A percentile compares a stretch with the other conserved stretches of the same genome.
Evolutionary conservation across 352 stramenopile genomes (phyloP).

Genomic region (Pythium myriotylum): DNA sequence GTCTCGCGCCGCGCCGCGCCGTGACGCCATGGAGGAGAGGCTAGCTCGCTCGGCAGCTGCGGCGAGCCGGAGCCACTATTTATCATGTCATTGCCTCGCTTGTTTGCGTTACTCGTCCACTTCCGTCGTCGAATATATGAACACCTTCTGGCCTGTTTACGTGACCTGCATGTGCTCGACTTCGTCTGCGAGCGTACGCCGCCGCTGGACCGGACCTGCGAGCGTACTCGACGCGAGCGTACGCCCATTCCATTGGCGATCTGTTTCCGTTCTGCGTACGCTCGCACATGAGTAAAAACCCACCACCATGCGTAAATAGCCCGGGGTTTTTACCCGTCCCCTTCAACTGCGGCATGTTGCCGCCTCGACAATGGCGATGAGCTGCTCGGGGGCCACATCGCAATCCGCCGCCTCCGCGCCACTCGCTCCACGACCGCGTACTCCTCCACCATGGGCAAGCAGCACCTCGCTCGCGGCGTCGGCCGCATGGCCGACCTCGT

Average conservation of each 20-base stretch:
- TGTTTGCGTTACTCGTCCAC: conserved; percentile 19
- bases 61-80: conserved; percentile 7
- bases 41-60: no score
- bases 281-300: conserved; percentile 21
- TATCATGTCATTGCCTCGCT: conserved; percentile 4
- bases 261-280: conserved; percentile 32
- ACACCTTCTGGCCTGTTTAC: no score
- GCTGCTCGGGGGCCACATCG: conserved; percentile 8
- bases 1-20: not conserved
- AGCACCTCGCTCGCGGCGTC: conserved; percentile 72
- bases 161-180: not conserved
- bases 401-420: conserved; percentile 11
- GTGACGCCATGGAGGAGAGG: not conserved
- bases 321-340: conserved; percentile 8
- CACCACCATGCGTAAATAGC: not conserved
- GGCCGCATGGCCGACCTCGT: conserved; percentile 86
- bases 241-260: conserved; percentile 1
- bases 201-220: conserved; percentile 20
- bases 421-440: not conserved
- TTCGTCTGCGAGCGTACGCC: no score
- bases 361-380: not conserved
- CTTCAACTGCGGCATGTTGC: conserved; percentile 17
- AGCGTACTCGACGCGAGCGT: conserved; percentile 20
- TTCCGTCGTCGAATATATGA: no score
- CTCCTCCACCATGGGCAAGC: conserved; percentile 54